phyloP scores from a whole-genome alignment of 192 early-diverging fungal genomes.

The Fimicolochytrium jonesii region DNA sequence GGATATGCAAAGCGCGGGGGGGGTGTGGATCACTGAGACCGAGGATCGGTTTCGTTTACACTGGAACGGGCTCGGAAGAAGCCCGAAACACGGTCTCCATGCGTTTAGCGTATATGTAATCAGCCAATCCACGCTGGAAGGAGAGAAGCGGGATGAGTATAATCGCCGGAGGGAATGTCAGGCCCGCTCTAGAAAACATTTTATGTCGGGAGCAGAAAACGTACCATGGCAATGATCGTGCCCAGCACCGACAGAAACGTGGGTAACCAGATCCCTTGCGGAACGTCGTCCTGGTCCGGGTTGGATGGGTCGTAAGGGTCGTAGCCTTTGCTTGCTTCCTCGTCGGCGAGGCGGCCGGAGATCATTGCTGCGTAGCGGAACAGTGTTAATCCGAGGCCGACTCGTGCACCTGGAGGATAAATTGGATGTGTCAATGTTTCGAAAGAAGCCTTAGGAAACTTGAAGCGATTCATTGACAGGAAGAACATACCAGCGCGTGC shows the following conservation, averaged over 20 bases:
- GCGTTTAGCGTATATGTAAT: conserved; percentile 65
- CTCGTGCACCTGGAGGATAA: conserved; percentile 15
- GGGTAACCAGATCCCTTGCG: conserved; percentile 51
- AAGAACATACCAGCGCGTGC: conserved; percentile 44
- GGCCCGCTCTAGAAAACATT: neutral
- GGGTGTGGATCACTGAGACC: too few species aligned
- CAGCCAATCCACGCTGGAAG: conserved; percentile 54
- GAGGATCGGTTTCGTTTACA: too few species aligned
- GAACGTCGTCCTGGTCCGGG: conserved; percentile 42
- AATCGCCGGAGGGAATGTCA: neutral
- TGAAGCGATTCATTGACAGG: neutral
- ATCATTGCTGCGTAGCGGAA: conserved; percentile 25
- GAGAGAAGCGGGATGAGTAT: neutral
- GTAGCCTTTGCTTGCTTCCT: neutral
- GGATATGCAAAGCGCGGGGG: too few species aligned
- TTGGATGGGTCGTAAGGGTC: conserved; percentile 2
- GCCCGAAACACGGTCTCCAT: conserved; percentile 65
- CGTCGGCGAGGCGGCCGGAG: conserved; percentile 10
- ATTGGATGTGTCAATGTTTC: neutral
- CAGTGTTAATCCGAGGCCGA: conserved; percentile 31
- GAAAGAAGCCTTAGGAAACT: neutral
- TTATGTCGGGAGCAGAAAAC: neutral
- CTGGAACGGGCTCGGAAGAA: too few species aligned
- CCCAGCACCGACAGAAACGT: conserved; percentile 73
- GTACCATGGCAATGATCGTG: conserved; percentile 59